Percentiles rank a stretch among this genome's conserved stretches.
These are phyloP conservation scores for Tillandsia leiboldiana DNA, from an alignment of 176 grass and related monocot species.

Conservation along the genomic window DNA sequence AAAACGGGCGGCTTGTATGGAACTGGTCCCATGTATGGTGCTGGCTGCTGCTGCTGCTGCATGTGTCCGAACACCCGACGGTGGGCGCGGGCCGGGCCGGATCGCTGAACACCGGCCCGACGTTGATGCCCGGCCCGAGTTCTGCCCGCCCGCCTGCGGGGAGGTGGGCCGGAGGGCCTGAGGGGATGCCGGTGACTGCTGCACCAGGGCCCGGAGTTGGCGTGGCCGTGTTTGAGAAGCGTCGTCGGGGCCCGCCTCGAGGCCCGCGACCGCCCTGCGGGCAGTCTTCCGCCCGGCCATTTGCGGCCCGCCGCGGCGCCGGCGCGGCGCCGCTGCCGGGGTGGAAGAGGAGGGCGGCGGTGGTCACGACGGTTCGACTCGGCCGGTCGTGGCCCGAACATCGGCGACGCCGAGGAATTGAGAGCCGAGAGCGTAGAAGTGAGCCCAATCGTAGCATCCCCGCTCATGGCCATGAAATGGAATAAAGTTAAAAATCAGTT, in stretches of 20 bases:
- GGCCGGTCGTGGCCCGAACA: neutral
- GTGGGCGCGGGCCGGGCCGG: conserved; percentile 12
- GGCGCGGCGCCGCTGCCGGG: too few relatives aligned
- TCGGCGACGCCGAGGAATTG: neutral
- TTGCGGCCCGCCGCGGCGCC: neutral
- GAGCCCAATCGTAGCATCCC: conserved; percentile 33
- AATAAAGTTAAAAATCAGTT: neutral
- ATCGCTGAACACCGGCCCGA: conserved; percentile 27
- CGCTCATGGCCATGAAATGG: conserved; percentile 38
- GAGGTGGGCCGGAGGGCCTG: neutral
- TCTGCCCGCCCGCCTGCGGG: conserved; percentile 6
- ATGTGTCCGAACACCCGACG: conserved; percentile 31
- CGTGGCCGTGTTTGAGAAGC: conserved; percentile 90
- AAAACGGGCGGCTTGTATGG: neutral
- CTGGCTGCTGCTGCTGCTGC: conserved; percentile 10
- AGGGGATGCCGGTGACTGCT: conserved; percentile 88
- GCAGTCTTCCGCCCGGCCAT: conserved; percentile 45
- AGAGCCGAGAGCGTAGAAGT: conserved; percentile 18
- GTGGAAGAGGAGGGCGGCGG: neutral
- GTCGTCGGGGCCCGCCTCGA: conserved; percentile 73
- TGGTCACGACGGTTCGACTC: neutral
- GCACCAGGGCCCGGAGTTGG: conserved; percentile 94
- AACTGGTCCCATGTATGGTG: conserved; percentile 41
- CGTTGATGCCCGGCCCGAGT: conserved; percentile 25
- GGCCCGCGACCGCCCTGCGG: conserved; percentile 41